These are phyloP conservation scores for Phytophthora cryptogea DNA, from an alignment of 352 stramenopile species.

Conservation along the genomic window DNA sequence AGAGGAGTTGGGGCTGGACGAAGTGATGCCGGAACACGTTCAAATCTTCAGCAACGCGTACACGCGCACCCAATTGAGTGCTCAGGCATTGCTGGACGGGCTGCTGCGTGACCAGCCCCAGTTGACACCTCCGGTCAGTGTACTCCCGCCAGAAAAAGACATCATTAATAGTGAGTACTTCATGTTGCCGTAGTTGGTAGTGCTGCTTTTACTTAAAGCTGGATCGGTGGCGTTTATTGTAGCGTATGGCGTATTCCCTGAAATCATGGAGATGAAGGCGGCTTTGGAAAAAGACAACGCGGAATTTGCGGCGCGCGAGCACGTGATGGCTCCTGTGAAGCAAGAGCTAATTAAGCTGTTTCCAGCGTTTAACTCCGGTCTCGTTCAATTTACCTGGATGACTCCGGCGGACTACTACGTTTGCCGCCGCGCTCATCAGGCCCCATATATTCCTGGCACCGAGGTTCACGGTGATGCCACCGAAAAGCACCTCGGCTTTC, in stretches of 20 bases:
- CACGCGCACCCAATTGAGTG: conserved; percentile 80
- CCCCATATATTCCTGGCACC: conserved; percentile 58
- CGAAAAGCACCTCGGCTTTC: conserved; percentile 64
- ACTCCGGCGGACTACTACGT: conserved; percentile 76
- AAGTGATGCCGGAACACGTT: conserved; percentile 40
- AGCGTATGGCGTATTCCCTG: conserved; percentile 69
- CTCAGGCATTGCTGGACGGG: conserved; percentile 59
- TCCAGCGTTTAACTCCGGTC: conserved; percentile 46
- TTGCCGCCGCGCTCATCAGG: conserved; percentile 59
- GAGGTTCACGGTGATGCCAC: conserved; percentile 43
- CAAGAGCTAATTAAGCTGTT: conserved; percentile 56
- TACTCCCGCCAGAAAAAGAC: conserved; percentile 66
- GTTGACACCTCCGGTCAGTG: conserved; percentile 45
- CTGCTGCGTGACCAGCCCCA: conserved; percentile 47
- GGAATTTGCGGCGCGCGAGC: conserved; percentile 51
- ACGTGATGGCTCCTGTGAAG: conserved; percentile 56
- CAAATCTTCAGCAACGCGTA: conserved; percentile 76
- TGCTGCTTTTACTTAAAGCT: not conserved
- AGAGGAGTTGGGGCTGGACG: conserved; percentile 49
- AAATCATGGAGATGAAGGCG: conserved; percentile 62
- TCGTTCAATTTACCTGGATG: conserved; percentile 69
- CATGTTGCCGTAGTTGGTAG: not conserved
- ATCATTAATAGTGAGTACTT: conserved; percentile 80
- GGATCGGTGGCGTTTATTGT: conserved; percentile 4
- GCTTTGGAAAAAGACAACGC: conserved; percentile 57